Evolutionary conservation across 1,284 basidiomycete species (phyloP).

Genomic region (Malassezia nana): DNA sequence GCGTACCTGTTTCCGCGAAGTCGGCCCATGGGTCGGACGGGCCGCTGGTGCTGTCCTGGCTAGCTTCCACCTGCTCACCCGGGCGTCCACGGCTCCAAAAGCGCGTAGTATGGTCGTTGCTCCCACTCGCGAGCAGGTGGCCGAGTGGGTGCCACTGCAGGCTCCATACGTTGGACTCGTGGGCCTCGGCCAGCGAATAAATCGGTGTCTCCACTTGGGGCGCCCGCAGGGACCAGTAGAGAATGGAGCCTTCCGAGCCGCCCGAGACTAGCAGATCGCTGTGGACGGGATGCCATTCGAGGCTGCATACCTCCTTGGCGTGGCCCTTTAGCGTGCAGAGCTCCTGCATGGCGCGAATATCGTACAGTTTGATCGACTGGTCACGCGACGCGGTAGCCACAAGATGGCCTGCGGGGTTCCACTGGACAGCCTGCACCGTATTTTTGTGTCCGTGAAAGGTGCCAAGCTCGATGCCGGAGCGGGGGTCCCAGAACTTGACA

Average conservation of each 20-base stretch:
- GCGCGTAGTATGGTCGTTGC: slow-evolving; percentile 91
- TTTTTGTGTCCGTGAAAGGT: slow-evolving; percentile 80
- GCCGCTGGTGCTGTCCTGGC: not conserved
- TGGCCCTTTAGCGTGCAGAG: slow-evolving; percentile 81
- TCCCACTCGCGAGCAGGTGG: slow-evolving; percentile 80
- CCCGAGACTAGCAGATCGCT: slow-evolving; percentile 77
- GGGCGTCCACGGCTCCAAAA: slow-evolving; percentile 88
- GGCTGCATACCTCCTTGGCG: slow-evolving; percentile 90
- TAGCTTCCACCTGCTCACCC: slow-evolving; percentile 48
- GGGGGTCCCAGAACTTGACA: slow-evolving; percentile 98
- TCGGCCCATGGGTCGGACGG: not conserved
- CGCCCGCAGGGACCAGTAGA: slow-evolving; percentile 72
- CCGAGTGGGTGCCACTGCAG: slow-evolving; percentile 91
- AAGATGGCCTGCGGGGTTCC: slow-evolving; percentile 76
- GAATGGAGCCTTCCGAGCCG: slow-evolving; percentile 80
- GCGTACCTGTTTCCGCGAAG: not conserved
- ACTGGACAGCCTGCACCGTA: slow-evolving; percentile 80
- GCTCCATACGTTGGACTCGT: slow-evolving; percentile 94
- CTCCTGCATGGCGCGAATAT: slow-evolving; percentile 95
- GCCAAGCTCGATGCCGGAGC: slow-evolving; percentile 28
- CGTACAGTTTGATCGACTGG: slow-evolving; percentile 89
- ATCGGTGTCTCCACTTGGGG: slow-evolving; percentile 53
- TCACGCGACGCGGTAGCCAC: slow-evolving; percentile 89
- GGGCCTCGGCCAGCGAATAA: slow-evolving; percentile 75
- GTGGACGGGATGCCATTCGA: slow-evolving; percentile 92